phyloP scores from a whole-genome alignment of 352 stramenopile genomes.

The Pythium myriotylum region DNA sequence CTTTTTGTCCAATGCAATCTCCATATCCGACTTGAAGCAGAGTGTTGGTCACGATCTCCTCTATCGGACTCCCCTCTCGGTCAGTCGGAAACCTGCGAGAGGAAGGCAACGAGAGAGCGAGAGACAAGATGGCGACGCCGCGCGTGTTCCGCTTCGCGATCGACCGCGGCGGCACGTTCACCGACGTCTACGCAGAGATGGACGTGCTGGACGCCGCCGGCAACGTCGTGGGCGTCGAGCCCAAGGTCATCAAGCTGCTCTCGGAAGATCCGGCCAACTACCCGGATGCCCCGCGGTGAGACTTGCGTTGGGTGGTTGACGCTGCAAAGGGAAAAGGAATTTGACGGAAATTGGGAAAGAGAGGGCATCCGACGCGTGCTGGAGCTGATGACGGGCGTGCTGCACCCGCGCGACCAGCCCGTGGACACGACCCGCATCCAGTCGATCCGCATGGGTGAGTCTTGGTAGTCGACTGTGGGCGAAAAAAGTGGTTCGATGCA shows the following conservation, averaged over 20 bases:
- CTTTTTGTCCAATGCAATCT: slow-evolving; percentile 24
- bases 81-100: background rate
- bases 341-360: slow-evolving; percentile 27
- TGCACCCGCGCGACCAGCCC: slow-evolving; percentile 79
- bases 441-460: slow-evolving; percentile 95
- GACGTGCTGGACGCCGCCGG: slow-evolving; percentile 70
- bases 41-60: slow-evolving; percentile 19
- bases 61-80: background rate
- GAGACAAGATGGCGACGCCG: slow-evolving; percentile 15
- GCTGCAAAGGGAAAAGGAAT: background rate
- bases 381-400: slow-evolving; percentile 90
- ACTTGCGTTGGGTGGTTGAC: slow-evolving; percentile 54
- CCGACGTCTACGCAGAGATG: slow-evolving; percentile 96
- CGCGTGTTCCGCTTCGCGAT: slow-evolving; percentile 95
- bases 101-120: slow-evolving; percentile 1
- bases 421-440: slow-evolving; percentile 93
- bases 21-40: slow-evolving; percentile 22
- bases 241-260: slow-evolving; percentile 96
- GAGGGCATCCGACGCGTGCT: slow-evolving; percentile 95
- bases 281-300: slow-evolving; percentile 93
- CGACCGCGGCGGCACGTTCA: slow-evolving; percentile 98
- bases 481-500: background rate
- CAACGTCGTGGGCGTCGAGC: slow-evolving; percentile 46
- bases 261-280: slow-evolving; percentile 98
- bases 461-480: background rate